Conservation (phyloP, 202 grass and related monocot species). For the Schoenoplectus tabernaemontani region DNA sequence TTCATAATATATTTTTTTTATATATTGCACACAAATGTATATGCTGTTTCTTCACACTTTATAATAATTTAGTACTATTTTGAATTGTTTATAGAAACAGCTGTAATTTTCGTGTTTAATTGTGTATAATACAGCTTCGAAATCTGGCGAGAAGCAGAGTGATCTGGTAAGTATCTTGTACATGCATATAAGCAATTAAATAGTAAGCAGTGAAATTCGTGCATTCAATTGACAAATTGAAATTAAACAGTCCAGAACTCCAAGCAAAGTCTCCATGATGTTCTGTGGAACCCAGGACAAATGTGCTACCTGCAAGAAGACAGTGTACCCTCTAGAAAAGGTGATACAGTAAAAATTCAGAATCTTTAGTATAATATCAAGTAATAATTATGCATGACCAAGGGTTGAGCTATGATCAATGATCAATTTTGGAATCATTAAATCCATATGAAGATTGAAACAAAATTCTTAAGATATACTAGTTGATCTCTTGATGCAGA, state of each 20-base stretch:
- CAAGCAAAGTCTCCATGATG: constrained; percentile 71
- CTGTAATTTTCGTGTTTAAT: constrained; percentile 8
- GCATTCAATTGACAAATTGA: constrained; percentile 1
- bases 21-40: neutral
- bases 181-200: neutral
- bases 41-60: neutral
- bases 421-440: neutral
- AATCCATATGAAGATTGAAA: neutral
- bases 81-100: neutral
- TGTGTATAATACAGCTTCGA: neutral
- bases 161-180: constrained; percentile 12
- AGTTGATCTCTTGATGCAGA: neutral
- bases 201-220: neutral
- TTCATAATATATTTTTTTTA: constrained; percentile 31
- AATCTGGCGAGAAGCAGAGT: constrained; percentile 12
- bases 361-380: neutral
- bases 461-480: neutral
- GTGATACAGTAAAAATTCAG: constrained; percentile 22
- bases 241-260: constrained; percentile 49
- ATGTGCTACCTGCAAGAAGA: constrained; percentile 73
- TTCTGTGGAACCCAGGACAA: constrained; percentile 91
- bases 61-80: neutral
- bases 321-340: constrained; percentile 89
- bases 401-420: neutral
- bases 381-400: neutral